A percentile compares a stretch with the other conserved stretches of the same genome.
Conservation (phyloP, 2,329 filamentous ascomycete species). For the Amylocarpus encephaloides region DNA sequence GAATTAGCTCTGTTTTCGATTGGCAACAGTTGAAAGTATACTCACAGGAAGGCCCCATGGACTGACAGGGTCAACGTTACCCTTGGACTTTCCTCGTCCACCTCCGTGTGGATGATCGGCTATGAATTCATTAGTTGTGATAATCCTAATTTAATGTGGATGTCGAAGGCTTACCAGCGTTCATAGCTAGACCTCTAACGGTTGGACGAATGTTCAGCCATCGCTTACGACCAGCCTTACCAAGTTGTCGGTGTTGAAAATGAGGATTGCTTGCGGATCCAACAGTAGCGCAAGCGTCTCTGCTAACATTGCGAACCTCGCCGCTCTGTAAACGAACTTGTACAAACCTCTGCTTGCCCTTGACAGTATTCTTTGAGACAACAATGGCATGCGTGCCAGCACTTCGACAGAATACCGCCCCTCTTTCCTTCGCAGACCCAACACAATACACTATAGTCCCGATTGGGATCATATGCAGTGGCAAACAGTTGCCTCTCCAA, state of each 20-base stretch:
- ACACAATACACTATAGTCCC: slow-evolving; percentile 92
- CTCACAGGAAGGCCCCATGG: slow-evolving; percentile 94
- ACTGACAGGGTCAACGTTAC: slow-evolving; percentile 89
- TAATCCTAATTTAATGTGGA: slow-evolving; percentile 9
- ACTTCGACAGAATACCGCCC: slow-evolving; percentile 87
- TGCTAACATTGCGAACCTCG: slow-evolving; percentile 82
- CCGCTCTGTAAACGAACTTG: slow-evolving; percentile 85
- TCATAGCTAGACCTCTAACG: slow-evolving; percentile 97
- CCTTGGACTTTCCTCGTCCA: slow-evolving; percentile 98
- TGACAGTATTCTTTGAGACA: slow-evolving; percentile 79
- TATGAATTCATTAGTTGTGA: slow-evolving; percentile 30
- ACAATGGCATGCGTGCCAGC: slow-evolving; percentile 89
- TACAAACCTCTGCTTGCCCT: slow-evolving; percentile 58
- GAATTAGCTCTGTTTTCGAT: slow-evolving; percentile 27
- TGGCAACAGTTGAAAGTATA: slow-evolving; percentile 24
- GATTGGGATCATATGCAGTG: slow-evolving; percentile 90
- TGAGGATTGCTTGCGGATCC: slow-evolving; percentile 91
- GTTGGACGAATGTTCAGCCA: slow-evolving; percentile 94
- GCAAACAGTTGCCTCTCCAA: slow-evolving; percentile 89
- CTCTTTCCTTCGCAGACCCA: slow-evolving; percentile 65
- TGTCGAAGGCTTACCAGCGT: slow-evolving; percentile 59
- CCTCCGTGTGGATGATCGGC: slow-evolving; percentile 97
- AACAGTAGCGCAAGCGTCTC: slow-evolving; percentile 89
- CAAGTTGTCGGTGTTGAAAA: slow-evolving; percentile 82
- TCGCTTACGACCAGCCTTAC: slow-evolving; percentile 88